These are phyloP conservation scores for Ministeria vibrans DNA, from an alignment of 78 protist species.

Conservation along the genomic window DNA sequence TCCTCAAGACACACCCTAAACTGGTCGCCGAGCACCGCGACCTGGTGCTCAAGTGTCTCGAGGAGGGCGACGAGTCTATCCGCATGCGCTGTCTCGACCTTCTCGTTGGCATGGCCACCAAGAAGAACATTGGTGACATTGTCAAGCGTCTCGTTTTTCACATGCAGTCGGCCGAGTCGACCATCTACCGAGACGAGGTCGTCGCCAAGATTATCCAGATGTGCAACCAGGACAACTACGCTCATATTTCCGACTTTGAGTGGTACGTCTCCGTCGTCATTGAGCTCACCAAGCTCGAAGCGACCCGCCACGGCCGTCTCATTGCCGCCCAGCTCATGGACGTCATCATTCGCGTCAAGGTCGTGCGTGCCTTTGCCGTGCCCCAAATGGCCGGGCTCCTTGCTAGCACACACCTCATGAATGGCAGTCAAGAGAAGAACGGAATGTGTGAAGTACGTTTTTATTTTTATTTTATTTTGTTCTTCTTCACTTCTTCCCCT, in stretches of 20 bases:
- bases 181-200: constrained; percentile 50
- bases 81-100: constrained; percentile 84
- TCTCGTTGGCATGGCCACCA: constrained; percentile 70
- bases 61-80: constrained; percentile 83
- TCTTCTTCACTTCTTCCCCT: background rate
- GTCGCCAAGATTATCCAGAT: constrained; percentile 68
- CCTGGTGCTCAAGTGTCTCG: constrained; percentile 47
- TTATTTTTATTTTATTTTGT: no score
- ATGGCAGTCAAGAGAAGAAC: background rate
- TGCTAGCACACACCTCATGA: background rate
- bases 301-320: constrained; percentile 55
- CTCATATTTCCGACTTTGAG: constrained; percentile 75
- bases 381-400: constrained; percentile 1
- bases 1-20: constrained; percentile 72
- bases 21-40: constrained; percentile 54
- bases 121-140: constrained; percentile 73
- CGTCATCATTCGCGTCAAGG: constrained; percentile 50
- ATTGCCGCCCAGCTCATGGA: constrained; percentile 64
- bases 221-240: constrained; percentile 61
- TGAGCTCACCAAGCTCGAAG: constrained; percentile 32
- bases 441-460: background rate
- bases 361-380: constrained; percentile 32
- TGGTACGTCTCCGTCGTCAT: constrained; percentile 79
- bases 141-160: constrained; percentile 50
- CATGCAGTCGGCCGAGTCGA: background rate